A percentile compares a stretch with the other conserved stretches of the same genome.
Conservation (phyloP, 306 rosid genomes). For the Fragaria nilgerrensis region DNA sequence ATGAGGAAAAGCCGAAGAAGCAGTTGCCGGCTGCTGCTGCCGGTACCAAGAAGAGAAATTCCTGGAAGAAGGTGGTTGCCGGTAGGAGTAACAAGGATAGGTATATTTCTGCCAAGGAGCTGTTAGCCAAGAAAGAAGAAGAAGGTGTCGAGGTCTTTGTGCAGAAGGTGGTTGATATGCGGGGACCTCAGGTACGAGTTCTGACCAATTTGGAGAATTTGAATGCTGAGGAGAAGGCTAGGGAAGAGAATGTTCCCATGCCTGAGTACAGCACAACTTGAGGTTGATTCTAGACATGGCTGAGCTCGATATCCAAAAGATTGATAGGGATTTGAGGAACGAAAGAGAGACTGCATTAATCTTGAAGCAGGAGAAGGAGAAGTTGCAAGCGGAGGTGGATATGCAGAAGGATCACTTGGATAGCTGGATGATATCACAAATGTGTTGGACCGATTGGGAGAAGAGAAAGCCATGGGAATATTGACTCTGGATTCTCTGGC, state of each 20-base stretch:
- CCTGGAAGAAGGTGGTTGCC: conserved; percentile 51
- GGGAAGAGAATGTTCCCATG: conserved; percentile 47
- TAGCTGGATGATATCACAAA: conserved; percentile 52
- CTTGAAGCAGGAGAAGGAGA: conserved; percentile 76
- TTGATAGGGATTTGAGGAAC: conserved; percentile 52
- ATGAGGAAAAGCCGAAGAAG: conserved; percentile 34
- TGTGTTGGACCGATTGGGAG: conserved; percentile 50
- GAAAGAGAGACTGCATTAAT: conserved; percentile 73
- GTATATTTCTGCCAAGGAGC: conserved; percentile 68
- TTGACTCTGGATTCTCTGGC: conserved; percentile 73
- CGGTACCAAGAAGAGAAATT: conserved; percentile 48
- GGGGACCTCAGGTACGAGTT: conserved; percentile 56
- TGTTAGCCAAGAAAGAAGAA: conserved; percentile 76
- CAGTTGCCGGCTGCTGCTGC: conserved; percentile 24
- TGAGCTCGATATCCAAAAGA: conserved; percentile 51
- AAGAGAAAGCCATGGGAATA: conserved; percentile 57
- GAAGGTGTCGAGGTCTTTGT: conserved; percentile 54
- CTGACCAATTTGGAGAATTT: conserved; percentile 52
- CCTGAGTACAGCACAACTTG: conserved; percentile 55
- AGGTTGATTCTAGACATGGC: conserved; percentile 47
- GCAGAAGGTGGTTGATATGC: conserved; percentile 64
- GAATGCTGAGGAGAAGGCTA: conserved; percentile 49
- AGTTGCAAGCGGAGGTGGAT: conserved; percentile 50
- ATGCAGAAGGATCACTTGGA: conserved; percentile 69
- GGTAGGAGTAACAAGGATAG: conserved; percentile 45